A percentile compares a stretch with the other conserved stretches of the same genome.
phyloP scores from a whole-genome alignment of 345 rosid species.

The Salix brachista region DNA sequence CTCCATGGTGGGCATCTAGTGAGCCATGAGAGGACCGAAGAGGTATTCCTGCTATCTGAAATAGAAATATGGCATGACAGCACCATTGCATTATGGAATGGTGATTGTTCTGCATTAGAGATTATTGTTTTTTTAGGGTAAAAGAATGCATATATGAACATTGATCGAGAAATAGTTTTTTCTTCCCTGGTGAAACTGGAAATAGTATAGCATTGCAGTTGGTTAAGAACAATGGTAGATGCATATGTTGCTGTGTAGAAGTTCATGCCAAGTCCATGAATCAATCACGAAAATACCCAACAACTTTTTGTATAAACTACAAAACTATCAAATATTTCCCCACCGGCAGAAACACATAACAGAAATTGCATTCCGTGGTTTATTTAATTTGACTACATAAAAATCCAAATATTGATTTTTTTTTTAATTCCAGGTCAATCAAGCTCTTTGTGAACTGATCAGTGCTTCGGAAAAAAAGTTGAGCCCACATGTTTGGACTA shows the following conservation, averaged over 20 bases:
- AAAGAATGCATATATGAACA: neutral
- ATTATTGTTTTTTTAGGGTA: neutral
- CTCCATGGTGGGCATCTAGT: constrained; percentile 97
- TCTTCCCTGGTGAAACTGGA: neutral
- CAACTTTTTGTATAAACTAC: neutral
- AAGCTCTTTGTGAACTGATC: constrained; percentile 68
- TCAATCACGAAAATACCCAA: neutral
- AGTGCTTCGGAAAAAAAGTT: constrained; percentile 54
- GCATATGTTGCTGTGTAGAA: neutral
- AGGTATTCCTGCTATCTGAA: constrained; percentile 47
- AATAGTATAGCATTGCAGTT: neutral
- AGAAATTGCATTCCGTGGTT: neutral
- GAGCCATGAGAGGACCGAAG: constrained; percentile 82
- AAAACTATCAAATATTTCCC: neutral
- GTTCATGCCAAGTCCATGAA: too few relatives aligned
- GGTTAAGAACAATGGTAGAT: neutral
- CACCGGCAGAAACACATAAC: neutral
- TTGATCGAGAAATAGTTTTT: neutral
- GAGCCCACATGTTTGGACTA: constrained; percentile 68
- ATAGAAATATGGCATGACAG: neutral
- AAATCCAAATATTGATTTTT: neutral
- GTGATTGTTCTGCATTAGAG: neutral
- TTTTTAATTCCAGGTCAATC: constrained; percentile 66
- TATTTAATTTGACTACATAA: neutral
- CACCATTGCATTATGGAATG: neutral